Conservation (phyloP, 2,329 filamentous ascomycete genomes). For the Chrysoporthe austroafricana region DNA sequence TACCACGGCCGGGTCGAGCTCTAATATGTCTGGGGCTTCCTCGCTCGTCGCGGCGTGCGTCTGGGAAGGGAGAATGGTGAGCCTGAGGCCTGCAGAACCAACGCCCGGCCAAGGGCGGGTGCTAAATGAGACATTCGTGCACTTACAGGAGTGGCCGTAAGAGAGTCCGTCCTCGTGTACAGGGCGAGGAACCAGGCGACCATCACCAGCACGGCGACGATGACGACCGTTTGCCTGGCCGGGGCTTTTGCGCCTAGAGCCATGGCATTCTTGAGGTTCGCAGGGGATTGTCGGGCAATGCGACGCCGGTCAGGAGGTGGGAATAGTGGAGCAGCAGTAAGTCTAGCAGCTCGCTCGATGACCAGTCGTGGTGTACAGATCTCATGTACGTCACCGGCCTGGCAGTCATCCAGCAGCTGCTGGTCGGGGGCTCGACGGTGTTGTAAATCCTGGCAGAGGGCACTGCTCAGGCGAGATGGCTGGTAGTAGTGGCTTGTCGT, state of each 20-base stretch:
- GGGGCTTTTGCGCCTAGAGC: constrained; percentile 25
- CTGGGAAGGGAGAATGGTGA: neutral
- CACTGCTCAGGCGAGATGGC: constrained; percentile 4
- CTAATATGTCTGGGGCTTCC: neutral
- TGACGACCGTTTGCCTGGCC: constrained; percentile 28
- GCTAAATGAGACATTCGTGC: constrained; percentile 12
- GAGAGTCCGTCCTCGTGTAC: constrained; percentile 14
- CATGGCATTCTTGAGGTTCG: constrained; percentile 23
- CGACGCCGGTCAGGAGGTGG: neutral
- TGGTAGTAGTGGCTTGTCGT: constrained; percentile 8
- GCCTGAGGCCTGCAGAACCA: neutral
- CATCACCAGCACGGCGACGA: constrained; percentile 22
- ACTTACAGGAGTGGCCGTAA: constrained; percentile 24
- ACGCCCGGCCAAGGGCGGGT: neutral
- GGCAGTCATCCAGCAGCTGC: neutral
- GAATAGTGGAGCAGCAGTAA: neutral
- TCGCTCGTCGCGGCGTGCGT: constrained; percentile 2
- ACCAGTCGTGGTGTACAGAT: neutral
- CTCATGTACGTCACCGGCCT: neutral
- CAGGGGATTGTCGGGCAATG: neutral
- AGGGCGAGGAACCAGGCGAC: constrained; percentile 24
- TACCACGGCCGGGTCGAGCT: constrained; percentile 9
- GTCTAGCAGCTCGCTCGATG: neutral
- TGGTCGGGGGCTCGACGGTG: neutral
- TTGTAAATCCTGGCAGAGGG: neutral